Percentiles rank a stretch among this genome's conserved stretches.
Conservation (phyloP, 2,329 filamentous ascomycete genomes). For the Aspergillus glaucus region DNA sequence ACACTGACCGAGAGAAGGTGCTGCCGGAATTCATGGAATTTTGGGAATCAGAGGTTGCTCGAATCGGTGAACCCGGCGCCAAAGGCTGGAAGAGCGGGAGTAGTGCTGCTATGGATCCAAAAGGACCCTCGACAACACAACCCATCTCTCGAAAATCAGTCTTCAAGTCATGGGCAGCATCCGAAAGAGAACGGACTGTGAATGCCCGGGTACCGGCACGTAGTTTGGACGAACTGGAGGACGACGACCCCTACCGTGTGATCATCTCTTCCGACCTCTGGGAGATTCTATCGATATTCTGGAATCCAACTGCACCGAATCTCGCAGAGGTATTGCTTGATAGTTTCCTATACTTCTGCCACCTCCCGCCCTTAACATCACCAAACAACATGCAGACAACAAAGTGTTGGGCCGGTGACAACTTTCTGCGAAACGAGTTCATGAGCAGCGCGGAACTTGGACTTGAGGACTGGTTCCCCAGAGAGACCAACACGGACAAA, state of each 20-base stretch:
- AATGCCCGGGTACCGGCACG: conserved; percentile 60
- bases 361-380: conserved; percentile 51
- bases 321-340: conserved; percentile 53
- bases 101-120: conserved; percentile 28
- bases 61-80: conserved; percentile 68
- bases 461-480: conserved; percentile 22
- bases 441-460: conserved; percentile 22
- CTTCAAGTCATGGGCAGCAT: conserved; percentile 41
- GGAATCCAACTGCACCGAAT: conserved; percentile 5
- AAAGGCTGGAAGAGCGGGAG: conserved; percentile 57
- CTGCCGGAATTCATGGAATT: conserved; percentile 58
- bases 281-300: conserved; percentile 47
- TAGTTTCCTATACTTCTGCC: conserved; percentile 64
- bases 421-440: conserved; percentile 45
- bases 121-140: conserved; percentile 15
- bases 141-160: conserved; percentile 21
- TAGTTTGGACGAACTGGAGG: conserved; percentile 65
- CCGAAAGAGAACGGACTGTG: conserved; percentile 49
- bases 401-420: conserved; percentile 44
- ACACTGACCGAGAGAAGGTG: conserved; percentile 7
- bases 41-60: conserved; percentile 77
- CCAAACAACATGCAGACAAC: conserved; percentile 17
- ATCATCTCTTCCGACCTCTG: conserved; percentile 73
- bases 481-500: conserved; percentile 3
- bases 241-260: conserved; percentile 77